Conservation (phyloP, 495 filamentous ascomycete species). For the Xylaria bambusicola region DNA sequence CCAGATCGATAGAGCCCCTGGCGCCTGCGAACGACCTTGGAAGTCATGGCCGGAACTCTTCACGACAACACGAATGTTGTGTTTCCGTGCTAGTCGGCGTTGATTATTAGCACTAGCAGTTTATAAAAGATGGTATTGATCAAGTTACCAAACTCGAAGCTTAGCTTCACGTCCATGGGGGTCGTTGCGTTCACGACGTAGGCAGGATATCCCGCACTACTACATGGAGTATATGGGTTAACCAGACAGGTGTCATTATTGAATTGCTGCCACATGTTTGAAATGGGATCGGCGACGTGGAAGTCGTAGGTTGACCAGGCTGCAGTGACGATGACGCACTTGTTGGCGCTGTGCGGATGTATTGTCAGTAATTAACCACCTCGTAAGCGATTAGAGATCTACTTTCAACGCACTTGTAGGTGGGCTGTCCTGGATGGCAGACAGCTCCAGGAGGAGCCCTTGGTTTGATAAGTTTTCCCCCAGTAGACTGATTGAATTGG, state of each 20-base stretch:
- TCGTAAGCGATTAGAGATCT: neutral
- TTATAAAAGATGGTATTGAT: neutral
- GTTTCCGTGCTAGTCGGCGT: conserved; percentile 36
- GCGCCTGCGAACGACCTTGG: conserved; percentile 53
- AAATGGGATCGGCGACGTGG: conserved; percentile 40
- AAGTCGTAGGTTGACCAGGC: conserved; percentile 40
- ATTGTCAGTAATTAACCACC: neutral
- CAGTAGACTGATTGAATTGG: conserved; percentile 37
- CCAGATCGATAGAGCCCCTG: conserved; percentile 57
- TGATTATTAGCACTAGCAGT: neutral
- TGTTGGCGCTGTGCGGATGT: conserved; percentile 29
- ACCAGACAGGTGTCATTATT: conserved; percentile 51
- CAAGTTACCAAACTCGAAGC: conserved; percentile 46
- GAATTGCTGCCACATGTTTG: conserved; percentile 44
- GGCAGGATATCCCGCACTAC: conserved; percentile 48
- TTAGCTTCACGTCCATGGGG: conserved; percentile 42
- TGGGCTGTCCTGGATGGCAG: conserved; percentile 51
- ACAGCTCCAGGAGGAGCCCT: conserved; percentile 53
- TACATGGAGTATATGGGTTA: conserved; percentile 35
- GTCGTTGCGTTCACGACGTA: conserved; percentile 50
- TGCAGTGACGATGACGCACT: conserved; percentile 35
- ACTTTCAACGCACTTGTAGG: conserved; percentile 15
- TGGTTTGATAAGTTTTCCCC: conserved; percentile 54
- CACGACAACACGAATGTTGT: conserved; percentile 63
- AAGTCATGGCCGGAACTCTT: conserved; percentile 66